Percentiles rank a stretch among this genome's conserved stretches.
Evolutionary conservation across 2,329 filamentous ascomycete genomes (phyloP).

Genomic region (Nakataea oryzae): DNA sequence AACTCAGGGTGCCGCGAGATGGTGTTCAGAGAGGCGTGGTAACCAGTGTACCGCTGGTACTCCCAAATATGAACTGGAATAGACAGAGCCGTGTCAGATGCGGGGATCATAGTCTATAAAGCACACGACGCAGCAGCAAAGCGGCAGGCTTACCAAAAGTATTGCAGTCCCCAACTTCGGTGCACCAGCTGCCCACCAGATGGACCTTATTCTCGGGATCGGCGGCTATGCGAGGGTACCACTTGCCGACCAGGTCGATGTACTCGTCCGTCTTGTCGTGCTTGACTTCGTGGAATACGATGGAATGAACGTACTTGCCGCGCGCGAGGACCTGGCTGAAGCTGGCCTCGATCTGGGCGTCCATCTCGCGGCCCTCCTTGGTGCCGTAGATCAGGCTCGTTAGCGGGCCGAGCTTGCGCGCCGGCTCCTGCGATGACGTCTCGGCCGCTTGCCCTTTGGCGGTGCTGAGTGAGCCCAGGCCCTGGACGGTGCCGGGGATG

Average conservation of each 20-base stretch:
- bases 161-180: constrained; percentile 93
- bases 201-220: constrained; percentile 87
- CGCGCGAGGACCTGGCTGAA: constrained; percentile 92
- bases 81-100: neutral
- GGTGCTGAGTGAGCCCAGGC: constrained; percentile 51
- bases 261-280: constrained; percentile 95
- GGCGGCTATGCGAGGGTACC: constrained; percentile 85
- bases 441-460: constrained; percentile 50
- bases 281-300: constrained; percentile 92
- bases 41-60: constrained; percentile 93
- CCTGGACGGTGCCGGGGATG: constrained; percentile 22
- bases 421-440: constrained; percentile 40
- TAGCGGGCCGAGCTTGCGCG: constrained; percentile 62
- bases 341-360: constrained; percentile 89
- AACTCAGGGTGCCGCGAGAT: constrained; percentile 80
- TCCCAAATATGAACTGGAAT: constrained; percentile 93
- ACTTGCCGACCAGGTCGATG: constrained; percentile 74
- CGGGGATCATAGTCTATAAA: neutral
- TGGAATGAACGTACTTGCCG: constrained; percentile 97
- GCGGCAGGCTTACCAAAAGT: constrained; percentile 69
- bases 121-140: constrained; percentile 4
- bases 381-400: constrained; percentile 94
- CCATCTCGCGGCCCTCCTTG: constrained; percentile 85
- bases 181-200: constrained; percentile 94
- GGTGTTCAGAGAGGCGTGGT: constrained; percentile 80